Evolutionary conservation across 306 rosid genomes (phyloP).

Genomic region (Gillenia trifoliata): DNA sequence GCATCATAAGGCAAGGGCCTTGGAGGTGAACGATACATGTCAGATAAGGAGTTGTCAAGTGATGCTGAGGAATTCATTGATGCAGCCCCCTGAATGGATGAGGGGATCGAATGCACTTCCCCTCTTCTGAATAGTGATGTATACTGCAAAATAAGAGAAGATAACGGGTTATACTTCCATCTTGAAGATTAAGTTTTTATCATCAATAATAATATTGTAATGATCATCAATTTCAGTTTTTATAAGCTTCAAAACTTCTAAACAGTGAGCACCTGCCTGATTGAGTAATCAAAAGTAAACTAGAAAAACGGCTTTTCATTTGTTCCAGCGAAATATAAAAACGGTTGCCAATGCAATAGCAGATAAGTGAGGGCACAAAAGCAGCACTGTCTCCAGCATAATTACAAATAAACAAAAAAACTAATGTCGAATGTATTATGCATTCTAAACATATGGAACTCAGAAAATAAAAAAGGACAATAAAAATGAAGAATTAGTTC

Average conservation of each 20-base stretch:
- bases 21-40: slow-evolving; percentile 91
- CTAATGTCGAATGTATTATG: background rate
- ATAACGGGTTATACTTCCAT: slow-evolving; percentile 14
- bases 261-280: background rate
- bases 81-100: slow-evolving; percentile 77
- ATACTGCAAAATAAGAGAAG: slow-evolving; percentile 50
- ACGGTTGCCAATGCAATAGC: background rate
- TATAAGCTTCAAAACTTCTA: background rate
- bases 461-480: background rate
- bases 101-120: slow-evolving; percentile 70
- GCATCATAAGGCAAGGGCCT: slow-evolving; percentile 95
- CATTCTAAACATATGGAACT: background rate
- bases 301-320: background rate
- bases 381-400: background rate
- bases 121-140: slow-evolving; percentile 73
- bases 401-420: background rate
- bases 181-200: slow-evolving; percentile 1
- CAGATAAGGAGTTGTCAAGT: slow-evolving; percentile 73
- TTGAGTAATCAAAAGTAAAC: background rate
- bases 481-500: background rate
- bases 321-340: background rate
- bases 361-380: background rate
- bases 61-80: slow-evolving; percentile 72
- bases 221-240: background rate
- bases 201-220: slow-evolving; percentile 3